Conservation (phyloP, 768 basidiomycete species). For the Mycena crocata region DNA sequence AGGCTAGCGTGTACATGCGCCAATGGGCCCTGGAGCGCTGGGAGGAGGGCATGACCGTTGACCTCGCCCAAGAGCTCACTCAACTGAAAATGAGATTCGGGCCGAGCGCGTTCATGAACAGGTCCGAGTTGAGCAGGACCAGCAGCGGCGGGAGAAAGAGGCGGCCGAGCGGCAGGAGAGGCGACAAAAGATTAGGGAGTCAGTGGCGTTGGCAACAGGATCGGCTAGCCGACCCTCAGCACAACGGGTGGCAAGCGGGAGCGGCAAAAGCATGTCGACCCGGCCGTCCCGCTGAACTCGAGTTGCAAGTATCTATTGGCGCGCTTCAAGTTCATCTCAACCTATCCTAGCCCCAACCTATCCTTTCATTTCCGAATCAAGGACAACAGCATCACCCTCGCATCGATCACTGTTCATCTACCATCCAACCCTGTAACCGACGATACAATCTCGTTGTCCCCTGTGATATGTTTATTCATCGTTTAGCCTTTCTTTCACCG, state of each 20-base stretch:
- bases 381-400: conserved; percentile 13
- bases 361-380: conserved; percentile 12
- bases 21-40: conserved; percentile 88
- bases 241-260: conserved; percentile 17
- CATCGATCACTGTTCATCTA: conserved; percentile 28
- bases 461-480: conserved; percentile 33
- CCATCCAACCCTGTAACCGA: conserved; percentile 30
- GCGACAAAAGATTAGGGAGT: conserved; percentile 26
- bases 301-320: conserved; percentile 21
- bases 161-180: conserved; percentile 26
- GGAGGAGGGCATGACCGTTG: conserved; percentile 70
- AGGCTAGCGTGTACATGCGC: conserved; percentile 87
- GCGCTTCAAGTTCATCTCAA: conserved; percentile 27
- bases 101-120: conserved; percentile 40
- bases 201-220: conserved; percentile 25
- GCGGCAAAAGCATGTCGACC: conserved; percentile 8
- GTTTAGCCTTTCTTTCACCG: conserved; percentile 15
- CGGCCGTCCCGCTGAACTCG: conserved; percentile 22
- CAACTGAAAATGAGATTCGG: conserved; percentile 68
- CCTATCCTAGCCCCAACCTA: conserved; percentile 31
- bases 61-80: conserved; percentile 69
- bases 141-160: conserved; percentile 35
- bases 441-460: conserved; percentile 14
- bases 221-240: conserved; percentile 9
- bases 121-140: conserved; percentile 32